These are phyloP conservation scores for Nicotiana knightiana DNA, from an alignment of 257 asterid species.

Conservation along the genomic window DNA sequence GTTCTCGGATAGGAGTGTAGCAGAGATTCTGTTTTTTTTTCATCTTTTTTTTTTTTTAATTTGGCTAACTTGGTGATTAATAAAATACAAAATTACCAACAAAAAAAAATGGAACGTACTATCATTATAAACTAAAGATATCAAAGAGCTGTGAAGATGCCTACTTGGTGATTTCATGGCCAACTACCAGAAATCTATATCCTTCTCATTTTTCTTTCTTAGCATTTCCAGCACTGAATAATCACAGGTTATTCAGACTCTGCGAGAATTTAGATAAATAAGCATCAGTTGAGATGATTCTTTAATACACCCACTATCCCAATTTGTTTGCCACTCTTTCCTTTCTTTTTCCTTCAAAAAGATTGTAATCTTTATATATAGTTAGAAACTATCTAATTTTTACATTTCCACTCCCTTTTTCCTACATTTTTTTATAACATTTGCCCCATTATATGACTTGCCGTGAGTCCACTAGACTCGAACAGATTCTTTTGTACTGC, in stretches of 20 bases:
- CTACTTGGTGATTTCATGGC: background rate
- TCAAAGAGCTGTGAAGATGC: background rate
- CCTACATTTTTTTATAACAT: background rate
- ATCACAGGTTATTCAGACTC: background rate
- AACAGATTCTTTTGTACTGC: background rate
- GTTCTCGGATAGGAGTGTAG: no score
- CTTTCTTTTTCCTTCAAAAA: background rate
- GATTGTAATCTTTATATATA: background rate
- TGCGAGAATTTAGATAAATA: background rate
- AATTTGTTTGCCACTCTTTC: background rate
- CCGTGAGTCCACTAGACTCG: background rate
- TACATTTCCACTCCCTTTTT: background rate
- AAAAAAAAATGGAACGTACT: no score
- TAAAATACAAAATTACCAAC: no score
- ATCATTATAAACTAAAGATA: background rate
- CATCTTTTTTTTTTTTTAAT: no score
- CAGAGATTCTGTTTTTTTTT: no score
- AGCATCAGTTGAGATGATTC: background rate
- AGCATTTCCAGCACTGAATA: background rate
- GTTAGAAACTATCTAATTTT: background rate
- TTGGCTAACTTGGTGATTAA: no score
- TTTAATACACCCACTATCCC: background rate
- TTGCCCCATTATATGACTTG: background rate
- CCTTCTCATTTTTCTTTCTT: background rate
- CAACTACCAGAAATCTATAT: background rate